Evolutionary conservation across 2,329 filamentous ascomycete genomes (phyloP), one percentile per base, ranked within the genome.

Genomic region (Cyclaneusma minus): DNA sequence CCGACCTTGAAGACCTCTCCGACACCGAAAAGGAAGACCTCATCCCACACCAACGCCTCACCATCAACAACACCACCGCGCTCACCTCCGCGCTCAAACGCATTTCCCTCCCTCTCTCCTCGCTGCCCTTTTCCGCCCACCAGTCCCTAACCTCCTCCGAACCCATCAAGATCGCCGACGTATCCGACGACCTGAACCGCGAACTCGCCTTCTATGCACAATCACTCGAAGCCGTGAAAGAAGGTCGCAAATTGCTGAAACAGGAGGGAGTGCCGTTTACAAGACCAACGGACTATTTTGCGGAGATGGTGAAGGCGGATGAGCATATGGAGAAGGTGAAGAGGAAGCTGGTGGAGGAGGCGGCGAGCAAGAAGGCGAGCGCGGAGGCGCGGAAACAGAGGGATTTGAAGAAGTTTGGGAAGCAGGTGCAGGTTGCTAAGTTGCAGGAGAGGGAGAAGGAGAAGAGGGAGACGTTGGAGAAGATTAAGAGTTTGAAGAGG

Each of bases 251-350:
- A n/a, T 58, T 74, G 34, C 64, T 98, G 13, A 77, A 80, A 47
- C 74, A 77, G 36, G 87, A 94, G 52, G 77, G 77, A 6, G 66
- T 87, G 1, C 69, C 80, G 5, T 98, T 98, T 56, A 77, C 82
- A 15, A 69, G 89, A 7, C 89, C 89, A 3, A 75, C 70, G 29
- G 89, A 98, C 56, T 98, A 92, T 58, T 98, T 98, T 44, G 89
- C 89, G 22, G 89, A 98, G 63, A 98, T 95, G 85, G 76, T 94
- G 45, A 95, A 95, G 69, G 82, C 77, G 45, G 89, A 98, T 49
- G 87, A 91, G 44, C 89, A 94, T 54, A 98, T 98, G 89, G 81
- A 81, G 49, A 85, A 81, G 64, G 81, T 98, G 50, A 91, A 91
- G 64, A 71, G 76, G 45, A 92, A 91, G 64, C 61, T 95, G 44